A percentile compares a stretch with the other conserved stretches of the same genome.
These are phyloP conservation scores for Pythium dissimile DNA, from an alignment of 352 stramenopile genomes.

Conservation along the genomic window DNA sequence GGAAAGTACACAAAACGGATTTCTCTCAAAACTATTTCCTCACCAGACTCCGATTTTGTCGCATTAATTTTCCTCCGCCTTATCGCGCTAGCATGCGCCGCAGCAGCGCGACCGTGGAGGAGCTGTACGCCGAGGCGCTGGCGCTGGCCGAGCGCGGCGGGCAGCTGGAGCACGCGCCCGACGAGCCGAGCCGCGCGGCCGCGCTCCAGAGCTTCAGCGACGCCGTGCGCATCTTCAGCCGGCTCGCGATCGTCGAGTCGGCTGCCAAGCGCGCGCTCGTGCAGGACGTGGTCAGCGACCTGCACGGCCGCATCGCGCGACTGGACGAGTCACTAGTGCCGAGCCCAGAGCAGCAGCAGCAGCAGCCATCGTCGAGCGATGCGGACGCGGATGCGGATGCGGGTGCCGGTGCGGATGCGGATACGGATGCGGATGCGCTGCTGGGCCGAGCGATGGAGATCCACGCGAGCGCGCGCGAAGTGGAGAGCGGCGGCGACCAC, in stretches of 20 bases:
- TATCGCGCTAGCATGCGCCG: conserved; percentile 18
- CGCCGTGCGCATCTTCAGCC: conserved; percentile 58
- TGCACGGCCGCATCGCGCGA: conserved; percentile 37
- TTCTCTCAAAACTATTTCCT: too few relatives aligned
- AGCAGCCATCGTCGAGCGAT: not conserved
- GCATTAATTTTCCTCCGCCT: too few relatives aligned
- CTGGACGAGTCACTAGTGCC: conserved; percentile 49
- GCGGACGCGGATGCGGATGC: too few relatives aligned
- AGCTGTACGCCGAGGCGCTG: conserved; percentile 71
- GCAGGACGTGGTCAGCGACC: conserved; percentile 48
- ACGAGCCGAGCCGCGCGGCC: not conserved
- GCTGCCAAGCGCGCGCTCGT: conserved; percentile 61
- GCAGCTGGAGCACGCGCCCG: conserved; percentile 11
- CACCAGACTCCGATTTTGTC: too few relatives aligned
- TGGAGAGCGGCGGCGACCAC: conserved; percentile 8
- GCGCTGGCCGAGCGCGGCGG: conserved; percentile 45
- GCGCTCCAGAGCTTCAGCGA: conserved; percentile 45
- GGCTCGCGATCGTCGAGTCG: conserved; percentile 71
- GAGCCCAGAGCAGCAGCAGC: not conserved
- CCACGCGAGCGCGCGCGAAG: conserved; percentile 9
- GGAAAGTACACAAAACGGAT: too few relatives aligned
- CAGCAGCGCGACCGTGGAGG: conserved; percentile 27
- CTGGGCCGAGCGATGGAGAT: conserved; percentile 20
- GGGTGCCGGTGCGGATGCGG: too few relatives aligned
- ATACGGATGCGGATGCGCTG: conserved; percentile 9